Base-by-base conservation (phyloP, 768 basidiomycete species). In the Suillus bovinus region DNA sequence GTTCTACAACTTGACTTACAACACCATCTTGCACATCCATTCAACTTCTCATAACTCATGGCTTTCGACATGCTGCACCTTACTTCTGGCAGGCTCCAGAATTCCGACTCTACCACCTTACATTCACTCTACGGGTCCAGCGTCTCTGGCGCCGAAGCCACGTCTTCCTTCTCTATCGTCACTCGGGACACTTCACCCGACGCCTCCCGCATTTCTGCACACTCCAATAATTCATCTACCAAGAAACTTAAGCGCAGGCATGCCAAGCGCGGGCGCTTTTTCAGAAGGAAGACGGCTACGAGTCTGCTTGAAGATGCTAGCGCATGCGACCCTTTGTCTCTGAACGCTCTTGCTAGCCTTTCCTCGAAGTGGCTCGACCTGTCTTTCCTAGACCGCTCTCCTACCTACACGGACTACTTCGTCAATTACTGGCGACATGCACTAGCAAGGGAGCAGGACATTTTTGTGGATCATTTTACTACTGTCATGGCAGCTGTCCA, bases 21-120 rank as follows among this genome's bases (percentile, higher is more conserved):
- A n/a, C 50, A 7, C 31, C 50, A n/a, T 52, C 50, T 31, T 33
- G 11, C 50, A 33, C 7, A 52, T 20, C 6, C 29, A 52, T 33
- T 4, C 50, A 52, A 52, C 50, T n/a, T 13, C 20, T 33, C 31
- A 33, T 52, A 11, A 52, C 8, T 11, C 5, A 52, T 33, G 31
- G 50, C 50, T 33, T 52, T 52, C 5, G 50, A 52, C n/a, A 52
- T 52, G 20, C 50, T 33, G 20, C 50, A n/a, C 50, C 31, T 52
- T 20, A 52, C 31, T 13, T 33, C 50, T 33, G 29, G 50, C 50
- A 33, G 50, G 50, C 29, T 52, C 50, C 50, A 52, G 50, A 31
- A 52, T n/a, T 52, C 29, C 11, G 20, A 33, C 20, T 52, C n/a
- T 29, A n/a, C 31, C 13, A 5, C 20, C 11, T 31, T 31, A 11